These are phyloP conservation scores for Mycena alexandri DNA, from an alignment of 768 basidiomycete genomes.

Conservation along the genomic window DNA sequence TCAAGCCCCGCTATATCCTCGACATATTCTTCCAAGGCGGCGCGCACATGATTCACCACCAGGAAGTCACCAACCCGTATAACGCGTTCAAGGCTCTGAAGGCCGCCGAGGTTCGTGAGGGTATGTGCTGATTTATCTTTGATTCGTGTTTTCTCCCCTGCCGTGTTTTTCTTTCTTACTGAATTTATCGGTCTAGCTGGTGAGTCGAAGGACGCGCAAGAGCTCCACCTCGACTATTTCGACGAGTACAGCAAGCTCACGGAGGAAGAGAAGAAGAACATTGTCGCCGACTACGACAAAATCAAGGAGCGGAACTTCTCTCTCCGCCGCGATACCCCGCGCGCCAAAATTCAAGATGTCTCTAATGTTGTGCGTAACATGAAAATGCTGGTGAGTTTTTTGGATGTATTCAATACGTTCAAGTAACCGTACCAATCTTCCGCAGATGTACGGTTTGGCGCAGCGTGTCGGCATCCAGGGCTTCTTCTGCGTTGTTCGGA, in stretches of 20 bases:
- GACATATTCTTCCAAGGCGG: slow-evolving; percentile 27
- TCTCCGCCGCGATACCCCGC: neutral
- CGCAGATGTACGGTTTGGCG: slow-evolving; percentile 27
- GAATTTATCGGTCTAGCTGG: too few relatives aligned
- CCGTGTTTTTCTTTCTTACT: too few relatives aligned
- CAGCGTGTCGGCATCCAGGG: slow-evolving; percentile 39
- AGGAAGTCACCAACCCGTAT: slow-evolving; percentile 2
- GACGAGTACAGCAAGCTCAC: neutral
- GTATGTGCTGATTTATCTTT: neutral
- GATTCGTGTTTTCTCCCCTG: too few relatives aligned
- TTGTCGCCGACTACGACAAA: neutral
- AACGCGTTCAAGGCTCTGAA: slow-evolving; percentile 10
- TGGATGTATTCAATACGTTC: neutral
- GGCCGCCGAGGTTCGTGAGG: neutral
- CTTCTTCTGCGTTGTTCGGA: slow-evolving; percentile 33
- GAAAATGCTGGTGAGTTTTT: slow-evolving; percentile 23
- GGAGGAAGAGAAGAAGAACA: neutral
- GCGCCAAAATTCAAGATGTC: neutral
- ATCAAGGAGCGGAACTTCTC: neutral
- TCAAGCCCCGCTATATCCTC: slow-evolving; percentile 16
- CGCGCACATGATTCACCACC: neutral
- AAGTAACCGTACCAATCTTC: neutral
- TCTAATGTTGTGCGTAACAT: neutral
- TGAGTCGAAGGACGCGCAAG: neutral
- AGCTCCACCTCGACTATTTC: neutral